These are phyloP conservation scores for Cordyceps cateniannulata DNA, from an alignment of 2,329 filamentous ascomycete genomes.

Conservation along the genomic window DNA sequence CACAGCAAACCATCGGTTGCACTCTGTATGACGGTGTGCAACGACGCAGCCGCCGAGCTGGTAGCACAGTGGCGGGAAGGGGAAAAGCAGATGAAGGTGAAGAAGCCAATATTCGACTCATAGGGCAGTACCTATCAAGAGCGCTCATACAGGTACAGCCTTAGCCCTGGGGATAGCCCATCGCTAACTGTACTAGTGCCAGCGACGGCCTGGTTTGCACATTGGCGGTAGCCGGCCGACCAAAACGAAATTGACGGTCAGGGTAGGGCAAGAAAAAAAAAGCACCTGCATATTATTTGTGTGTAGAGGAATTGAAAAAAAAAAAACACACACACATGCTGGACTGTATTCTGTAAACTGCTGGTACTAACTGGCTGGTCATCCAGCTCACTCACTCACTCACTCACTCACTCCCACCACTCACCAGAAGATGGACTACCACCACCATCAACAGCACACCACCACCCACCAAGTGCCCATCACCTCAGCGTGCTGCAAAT, in stretches of 20 bases:
- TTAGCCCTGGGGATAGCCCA: too few relatives aligned
- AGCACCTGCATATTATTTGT: too few relatives aligned
- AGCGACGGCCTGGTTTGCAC: too few relatives aligned
- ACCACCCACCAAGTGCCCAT: too few relatives aligned
- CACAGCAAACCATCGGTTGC: neutral
- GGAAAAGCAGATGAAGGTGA: neutral
- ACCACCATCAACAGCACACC: neutral
- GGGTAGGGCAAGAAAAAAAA: too few relatives aligned
- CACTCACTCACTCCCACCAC: neutral
- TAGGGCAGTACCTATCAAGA: neutral
- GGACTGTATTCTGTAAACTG: neutral
- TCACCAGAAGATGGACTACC: neutral
- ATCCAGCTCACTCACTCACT: neutral
- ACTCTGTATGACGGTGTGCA: neutral
- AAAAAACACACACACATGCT: neutral
- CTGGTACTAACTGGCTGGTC: neutral
- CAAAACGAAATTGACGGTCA: too few relatives aligned
- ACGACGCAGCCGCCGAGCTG: neutral
- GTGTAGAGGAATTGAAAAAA: too few relatives aligned
- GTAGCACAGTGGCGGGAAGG: neutral
- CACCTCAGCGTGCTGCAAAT: neutral
- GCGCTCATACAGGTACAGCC: too few relatives aligned
- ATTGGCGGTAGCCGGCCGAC: too few relatives aligned
- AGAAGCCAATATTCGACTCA: neutral
- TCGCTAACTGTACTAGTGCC: too few relatives aligned